A percentile compares a stretch with the other conserved stretches of the same genome.
phyloP scores from a whole-genome alignment of 345 rosid genomes.

The Aquilaria sinensis region DNA sequence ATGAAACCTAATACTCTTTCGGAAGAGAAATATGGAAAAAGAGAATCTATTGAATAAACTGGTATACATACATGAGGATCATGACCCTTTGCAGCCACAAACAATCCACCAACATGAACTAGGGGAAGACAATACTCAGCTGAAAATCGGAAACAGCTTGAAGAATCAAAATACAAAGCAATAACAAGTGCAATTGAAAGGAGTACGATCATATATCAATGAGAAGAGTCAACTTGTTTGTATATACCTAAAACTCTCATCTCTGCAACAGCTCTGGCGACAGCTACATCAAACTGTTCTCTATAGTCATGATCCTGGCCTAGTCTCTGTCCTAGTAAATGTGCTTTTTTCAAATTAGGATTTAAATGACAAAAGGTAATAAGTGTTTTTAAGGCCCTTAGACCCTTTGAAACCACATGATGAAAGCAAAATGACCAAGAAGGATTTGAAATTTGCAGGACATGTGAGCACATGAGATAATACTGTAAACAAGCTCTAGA shows the following conservation, averaged over 20 bases:
- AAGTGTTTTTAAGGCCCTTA: too few relatives aligned
- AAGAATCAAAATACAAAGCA: conserved; percentile 9
- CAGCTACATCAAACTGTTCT: conserved; percentile 83
- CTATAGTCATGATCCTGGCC: conserved; percentile 57
- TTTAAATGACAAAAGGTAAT: too few relatives aligned
- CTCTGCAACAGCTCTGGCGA: conserved; percentile 97
- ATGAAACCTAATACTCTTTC: neutral
- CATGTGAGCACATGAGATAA: too few relatives aligned
- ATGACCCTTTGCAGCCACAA: conserved; percentile 95
- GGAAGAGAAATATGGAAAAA: conserved; percentile 3
- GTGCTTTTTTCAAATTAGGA: neutral
- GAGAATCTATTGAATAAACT: neutral
- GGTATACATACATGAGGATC: conserved; percentile 60
- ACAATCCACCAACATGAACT: conserved; percentile 89
- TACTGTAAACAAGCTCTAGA: too few relatives aligned
- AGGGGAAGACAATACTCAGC: conserved; percentile 96
- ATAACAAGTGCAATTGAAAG: conserved; percentile 8
- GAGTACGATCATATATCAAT: neutral
- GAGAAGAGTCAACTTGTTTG: neutral
- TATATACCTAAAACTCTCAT: conserved; percentile 80
- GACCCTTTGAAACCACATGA: too few relatives aligned
- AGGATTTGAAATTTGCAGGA: too few relatives aligned
- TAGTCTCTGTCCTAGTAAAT: conserved; percentile 56
- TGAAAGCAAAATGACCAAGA: too few relatives aligned
- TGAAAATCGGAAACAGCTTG: conserved; percentile 27